A percentile compares a stretch with the other conserved stretches of the same genome.
Conservation (phyloP, 2,329 filamentous ascomycete genomes). For the Xylariaceae sp. region DNA sequence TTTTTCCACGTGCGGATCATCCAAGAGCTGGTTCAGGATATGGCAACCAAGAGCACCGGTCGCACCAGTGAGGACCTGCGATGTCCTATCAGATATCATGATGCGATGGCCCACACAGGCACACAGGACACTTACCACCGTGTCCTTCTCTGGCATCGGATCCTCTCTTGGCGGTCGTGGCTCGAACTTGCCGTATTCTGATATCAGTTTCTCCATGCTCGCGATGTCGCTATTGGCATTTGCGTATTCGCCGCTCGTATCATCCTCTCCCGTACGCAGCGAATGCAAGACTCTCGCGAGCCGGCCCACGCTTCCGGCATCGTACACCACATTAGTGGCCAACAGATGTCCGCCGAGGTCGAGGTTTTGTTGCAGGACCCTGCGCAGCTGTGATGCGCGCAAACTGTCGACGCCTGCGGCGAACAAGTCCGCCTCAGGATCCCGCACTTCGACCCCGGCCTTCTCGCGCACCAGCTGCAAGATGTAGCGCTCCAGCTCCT, state of each 20-base stretch:
- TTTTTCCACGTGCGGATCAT: conserved; percentile 24
- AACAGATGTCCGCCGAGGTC: conserved; percentile 25
- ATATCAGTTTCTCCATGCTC: conserved; percentile 30
- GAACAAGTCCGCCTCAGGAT: conserved; percentile 33
- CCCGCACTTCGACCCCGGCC: conserved; percentile 24
- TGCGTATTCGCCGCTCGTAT: conserved; percentile 5
- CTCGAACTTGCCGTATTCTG: conserved; percentile 37
- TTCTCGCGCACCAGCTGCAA: conserved; percentile 21
- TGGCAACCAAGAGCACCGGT: conserved; percentile 36
- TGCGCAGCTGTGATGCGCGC: conserved; percentile 36
- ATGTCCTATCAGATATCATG: conserved; percentile 3
- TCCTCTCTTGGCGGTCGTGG: conserved; percentile 5
- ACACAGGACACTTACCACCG: conserved; percentile 14
- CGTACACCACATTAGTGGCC: conserved; percentile 34
- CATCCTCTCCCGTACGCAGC: conserved; percentile 19
- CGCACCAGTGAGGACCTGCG: conserved; percentile 32
- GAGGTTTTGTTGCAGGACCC: conserved; percentile 31
- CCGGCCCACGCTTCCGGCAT: conserved; percentile 28
- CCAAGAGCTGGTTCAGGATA: conserved; percentile 28
- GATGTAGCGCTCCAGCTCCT: conserved; percentile 27
- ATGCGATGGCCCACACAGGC: not conserved
- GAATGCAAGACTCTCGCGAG: conserved; percentile 27
- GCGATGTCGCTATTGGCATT: conserved; percentile 25
- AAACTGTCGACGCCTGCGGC: conserved; percentile 37
- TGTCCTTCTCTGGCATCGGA: conserved; percentile 8